A percentile compares a stretch with the other conserved stretches of the same genome.
Evolutionary conservation across 139 green algal genomes (phyloP).

Genomic region (Picochlorum sp.): DNA sequence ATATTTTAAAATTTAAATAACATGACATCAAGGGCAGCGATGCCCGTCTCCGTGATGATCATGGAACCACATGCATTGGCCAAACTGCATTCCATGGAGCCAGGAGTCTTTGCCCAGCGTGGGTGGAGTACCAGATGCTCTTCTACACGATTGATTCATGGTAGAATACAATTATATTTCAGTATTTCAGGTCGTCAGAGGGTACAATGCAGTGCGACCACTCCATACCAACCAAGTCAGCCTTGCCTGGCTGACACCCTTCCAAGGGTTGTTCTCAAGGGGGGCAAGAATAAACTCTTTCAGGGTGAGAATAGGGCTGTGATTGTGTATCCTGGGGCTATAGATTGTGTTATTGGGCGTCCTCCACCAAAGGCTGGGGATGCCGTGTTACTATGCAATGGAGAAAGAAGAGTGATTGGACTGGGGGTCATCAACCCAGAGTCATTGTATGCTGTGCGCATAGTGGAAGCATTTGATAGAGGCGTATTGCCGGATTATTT

Average conservation of each 20-base stretch:
- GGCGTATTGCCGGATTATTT: neutral
- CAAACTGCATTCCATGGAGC: no score
- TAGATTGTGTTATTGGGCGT: constrained; percentile 54
- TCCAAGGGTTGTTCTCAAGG: constrained; percentile 51
- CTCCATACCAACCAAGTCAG: no score
- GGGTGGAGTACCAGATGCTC: no score
- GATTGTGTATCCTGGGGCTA: constrained; percentile 61
- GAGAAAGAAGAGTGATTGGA: constrained; percentile 31
- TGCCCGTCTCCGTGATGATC: no score
- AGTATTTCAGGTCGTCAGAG: no score
- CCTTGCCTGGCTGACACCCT: neutral
- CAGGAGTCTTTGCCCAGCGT: no score
- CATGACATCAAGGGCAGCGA: no score
- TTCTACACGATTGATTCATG: no score
- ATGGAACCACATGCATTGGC: no score
- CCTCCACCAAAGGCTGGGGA: constrained; percentile 45
- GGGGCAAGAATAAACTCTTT: constrained; percentile 63
- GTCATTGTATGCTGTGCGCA: constrained; percentile 66
- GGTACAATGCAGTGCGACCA: no score
- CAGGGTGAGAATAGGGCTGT: constrained; percentile 6
- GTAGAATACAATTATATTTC: no score
- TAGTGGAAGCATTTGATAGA: constrained; percentile 5
- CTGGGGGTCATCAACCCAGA: constrained; percentile 77
- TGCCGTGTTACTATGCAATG: constrained; percentile 50
- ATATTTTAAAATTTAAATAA: no score